Evolutionary conservation across 2,329 filamentous ascomycete genomes (phyloP).

Genomic region (Cadophora malorum): DNA sequence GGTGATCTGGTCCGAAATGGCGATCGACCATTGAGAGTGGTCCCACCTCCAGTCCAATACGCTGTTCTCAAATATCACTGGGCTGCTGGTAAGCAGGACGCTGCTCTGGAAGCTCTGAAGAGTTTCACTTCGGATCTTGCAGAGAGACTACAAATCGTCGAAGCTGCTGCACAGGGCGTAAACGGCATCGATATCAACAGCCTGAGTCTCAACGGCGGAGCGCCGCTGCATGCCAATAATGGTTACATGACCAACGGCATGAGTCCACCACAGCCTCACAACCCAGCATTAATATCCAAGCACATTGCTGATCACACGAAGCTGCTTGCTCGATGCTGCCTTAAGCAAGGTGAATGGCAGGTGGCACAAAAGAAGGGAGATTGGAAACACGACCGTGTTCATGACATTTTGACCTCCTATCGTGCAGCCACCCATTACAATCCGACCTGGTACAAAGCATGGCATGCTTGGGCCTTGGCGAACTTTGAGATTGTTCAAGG

Average conservation of each 20-base stretch:
- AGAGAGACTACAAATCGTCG: constrained; percentile 42
- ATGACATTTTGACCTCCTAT: constrained; percentile 91
- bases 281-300: constrained; percentile 45
- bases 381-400: constrained; percentile 86
- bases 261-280: constrained; percentile 45
- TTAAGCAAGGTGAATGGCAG: constrained; percentile 97
- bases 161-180: constrained; percentile 40
- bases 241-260: constrained; percentile 44
- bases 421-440: constrained; percentile 93
- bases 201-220: constrained; percentile 49
- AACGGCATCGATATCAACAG: constrained; percentile 41
- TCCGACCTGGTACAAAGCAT: constrained; percentile 96
- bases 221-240: constrained; percentile 20
- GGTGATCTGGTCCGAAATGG: constrained; percentile 32
- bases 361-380: constrained; percentile 83
- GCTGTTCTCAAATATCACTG: constrained; percentile 98
- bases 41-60: constrained; percentile 81
- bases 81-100: constrained; percentile 77
- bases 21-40: constrained; percentile 30
- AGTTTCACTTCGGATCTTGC: constrained; percentile 67
- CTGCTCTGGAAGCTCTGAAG: constrained; percentile 63
- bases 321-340: constrained; percentile 91
- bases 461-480: constrained; percentile 97
- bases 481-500: constrained; percentile 98
- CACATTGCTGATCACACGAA: constrained; percentile 66